Base-by-base conservation (phyloP, 257 asterid genomes). In the Fraxinus quadrangulata region DNA sequence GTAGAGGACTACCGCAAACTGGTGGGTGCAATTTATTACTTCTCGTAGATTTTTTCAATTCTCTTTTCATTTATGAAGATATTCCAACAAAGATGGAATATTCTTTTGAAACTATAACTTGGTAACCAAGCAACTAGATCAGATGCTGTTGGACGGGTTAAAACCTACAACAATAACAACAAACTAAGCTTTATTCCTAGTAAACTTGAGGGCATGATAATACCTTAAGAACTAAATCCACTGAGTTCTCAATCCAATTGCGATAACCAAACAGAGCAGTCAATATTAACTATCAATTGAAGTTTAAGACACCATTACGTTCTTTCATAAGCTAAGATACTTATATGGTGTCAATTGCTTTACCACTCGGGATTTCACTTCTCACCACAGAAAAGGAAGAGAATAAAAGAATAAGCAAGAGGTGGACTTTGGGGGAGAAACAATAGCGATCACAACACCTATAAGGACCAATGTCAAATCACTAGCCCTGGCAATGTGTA, bases 381-480 rank as follows among this genome's bases (percentile, higher is more conserved):
- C 28, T 24, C 6, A 49, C 67, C 73, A 77, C 71, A 31, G 31
- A 71, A 66, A 61, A 45, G 47, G 37, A 42, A n/a, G 47, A 39
- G 28, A 74, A 47, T 19, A 75, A 28, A 24, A 51, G 16, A 49
- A 40, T 59, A 26, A 39, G 26, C 8, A 23, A 59, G 70, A 74
- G 37, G 72, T 42, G 26, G 47, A 12, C 31, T 34, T 12, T 66
- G 13, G 24, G 49, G 49, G 63, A 47, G 42, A 63, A 75, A 73
- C 78, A 23, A 40, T 31, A 56, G 61, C 56, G 54, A 68, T 34
- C 19, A 42, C 49, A 61, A 75, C 8, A 71, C 28, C 67, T 59
- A 73, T 47, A 68, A 19, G 67, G 47, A 74, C 67, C 36, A 79
- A 8, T 74, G 79, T 63, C 73, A 72, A 69, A 81, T 49, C 69